Percentiles rank a stretch among this genome's conserved stretches.
Conservation (phyloP, 352 stramenopile species). For the Globisporangium lucens region DNA sequence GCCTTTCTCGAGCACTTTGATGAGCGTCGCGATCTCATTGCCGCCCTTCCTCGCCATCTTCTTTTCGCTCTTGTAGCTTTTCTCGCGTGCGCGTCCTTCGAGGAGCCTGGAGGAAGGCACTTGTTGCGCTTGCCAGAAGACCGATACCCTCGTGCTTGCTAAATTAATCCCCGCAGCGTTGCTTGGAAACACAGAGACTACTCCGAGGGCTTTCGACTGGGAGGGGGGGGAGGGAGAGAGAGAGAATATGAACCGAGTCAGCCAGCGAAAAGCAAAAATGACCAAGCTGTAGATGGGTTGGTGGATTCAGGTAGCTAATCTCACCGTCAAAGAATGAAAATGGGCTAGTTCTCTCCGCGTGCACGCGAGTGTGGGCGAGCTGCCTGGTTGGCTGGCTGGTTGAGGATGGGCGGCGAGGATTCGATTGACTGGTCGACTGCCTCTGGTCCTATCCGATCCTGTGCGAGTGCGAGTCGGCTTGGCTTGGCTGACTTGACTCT, state of each 20-base stretch:
- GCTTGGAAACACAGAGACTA: neutral
- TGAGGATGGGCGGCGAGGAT: too few relatives aligned
- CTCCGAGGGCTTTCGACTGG: too few relatives aligned
- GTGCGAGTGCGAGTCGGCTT: neutral
- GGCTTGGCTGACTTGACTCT: neutral
- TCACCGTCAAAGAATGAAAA: neutral
- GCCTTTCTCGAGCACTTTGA: slow-evolving; percentile 66
- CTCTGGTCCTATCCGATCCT: slow-evolving; percentile 7
- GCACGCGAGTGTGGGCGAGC: too few relatives aligned
- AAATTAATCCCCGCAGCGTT: too few relatives aligned
- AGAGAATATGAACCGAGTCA: neutral
- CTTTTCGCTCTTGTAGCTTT: neutral
- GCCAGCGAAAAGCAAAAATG: slow-evolving; percentile 7
- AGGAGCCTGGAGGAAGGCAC: neutral
- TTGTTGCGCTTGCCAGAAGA: too few relatives aligned
- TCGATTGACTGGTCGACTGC: neutral
- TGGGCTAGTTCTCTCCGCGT: neutral
- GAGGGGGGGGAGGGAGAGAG: too few relatives aligned
- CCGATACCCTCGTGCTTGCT: too few relatives aligned
- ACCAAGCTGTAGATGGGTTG: too few relatives aligned
- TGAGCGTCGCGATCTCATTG: slow-evolving; percentile 67
- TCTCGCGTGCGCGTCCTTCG: neutral
- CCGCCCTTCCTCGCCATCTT: slow-evolving; percentile 64
- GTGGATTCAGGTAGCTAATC: neutral
- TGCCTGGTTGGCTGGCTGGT: neutral